Percentiles rank a stretch among this genome's conserved stretches.
phyloP scores from a whole-genome alignment of 257 asterid species.

The Capsicum baccatum region DNA sequence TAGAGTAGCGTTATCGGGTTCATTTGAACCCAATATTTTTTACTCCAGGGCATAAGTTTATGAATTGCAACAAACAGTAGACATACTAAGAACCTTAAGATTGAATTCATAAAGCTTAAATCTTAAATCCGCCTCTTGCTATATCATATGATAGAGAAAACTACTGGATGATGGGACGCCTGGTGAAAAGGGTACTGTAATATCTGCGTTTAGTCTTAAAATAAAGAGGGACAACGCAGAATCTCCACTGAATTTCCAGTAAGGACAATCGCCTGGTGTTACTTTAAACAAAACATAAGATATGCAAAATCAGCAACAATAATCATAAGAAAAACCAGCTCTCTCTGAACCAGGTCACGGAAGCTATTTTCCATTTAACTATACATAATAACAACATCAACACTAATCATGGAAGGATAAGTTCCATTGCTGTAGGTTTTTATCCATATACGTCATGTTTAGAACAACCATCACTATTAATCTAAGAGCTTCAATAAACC shows the following conservation, averaged over 20 bases:
- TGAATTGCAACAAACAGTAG: too few relatives aligned
- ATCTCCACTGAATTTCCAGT: slow-evolving; percentile 76
- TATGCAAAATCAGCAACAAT: too few relatives aligned
- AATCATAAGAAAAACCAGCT: background rate
- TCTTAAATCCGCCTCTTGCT: too few relatives aligned
- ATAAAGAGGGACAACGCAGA: slow-evolving; percentile 81
- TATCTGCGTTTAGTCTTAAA: slow-evolving; percentile 71
- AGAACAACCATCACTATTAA: background rate
- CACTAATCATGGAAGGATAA: background rate
- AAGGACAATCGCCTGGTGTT: slow-evolving; percentile 87
- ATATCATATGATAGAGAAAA: slow-evolving; percentile 19
- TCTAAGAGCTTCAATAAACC: background rate
- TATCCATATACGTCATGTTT: background rate
- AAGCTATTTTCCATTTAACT: background rate
- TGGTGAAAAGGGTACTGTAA: slow-evolving; percentile 67
- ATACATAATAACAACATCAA: background rate
- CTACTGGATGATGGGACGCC: slow-evolving; percentile 61
- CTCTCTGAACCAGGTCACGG: background rate
- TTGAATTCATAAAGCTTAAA: too few relatives aligned
- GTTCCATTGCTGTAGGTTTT: background rate
- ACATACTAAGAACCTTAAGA: too few relatives aligned
- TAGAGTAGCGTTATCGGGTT: too few relatives aligned
- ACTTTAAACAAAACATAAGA: slow-evolving; percentile 23
- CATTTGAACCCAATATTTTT: too few relatives aligned
- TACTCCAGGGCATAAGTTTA: too few relatives aligned